Evolutionary conservation across 768 basidiomycete species (phyloP).

Genomic region (Pleurotus platypus): DNA sequence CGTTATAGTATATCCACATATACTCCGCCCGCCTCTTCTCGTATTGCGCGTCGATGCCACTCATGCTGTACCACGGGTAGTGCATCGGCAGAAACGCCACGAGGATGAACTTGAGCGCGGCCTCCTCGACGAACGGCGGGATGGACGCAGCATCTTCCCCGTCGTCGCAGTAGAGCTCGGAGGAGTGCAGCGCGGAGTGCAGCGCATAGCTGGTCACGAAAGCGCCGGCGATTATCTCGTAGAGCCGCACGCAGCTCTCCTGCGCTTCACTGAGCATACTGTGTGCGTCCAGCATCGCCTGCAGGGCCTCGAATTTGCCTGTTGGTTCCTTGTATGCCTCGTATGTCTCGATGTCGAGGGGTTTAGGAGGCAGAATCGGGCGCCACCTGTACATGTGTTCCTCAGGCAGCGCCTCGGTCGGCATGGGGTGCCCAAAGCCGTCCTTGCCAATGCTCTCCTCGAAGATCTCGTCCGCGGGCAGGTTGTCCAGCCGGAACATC

Average conservation of each 20-base stretch:
- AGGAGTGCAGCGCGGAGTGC: neutral
- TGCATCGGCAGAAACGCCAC: neutral
- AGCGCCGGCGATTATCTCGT: neutral
- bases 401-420: neutral
- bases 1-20: neutral
- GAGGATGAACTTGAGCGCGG: neutral
- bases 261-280: neutral
- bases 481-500: conserved; percentile 2
- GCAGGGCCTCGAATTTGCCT: neutral
- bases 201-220: neutral
- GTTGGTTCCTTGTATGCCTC: conserved; percentile 7
- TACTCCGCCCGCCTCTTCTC: neutral
- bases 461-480: neutral
- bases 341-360: conserved; percentile 9
- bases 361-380: neutral
- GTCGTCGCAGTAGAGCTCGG: neutral
- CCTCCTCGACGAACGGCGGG: neutral
- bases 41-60: neutral
- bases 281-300: neutral
- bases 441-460: neutral
- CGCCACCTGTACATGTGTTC: neutral
- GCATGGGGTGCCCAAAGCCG: neutral
- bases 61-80: neutral
- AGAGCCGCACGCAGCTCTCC: neutral
- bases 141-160: neutral